A percentile compares a stretch with the other conserved stretches of the same genome.
phyloP scores from a whole-genome alignment of 495 filamentous ascomycete genomes.

The Tuber aestivum region DNA sequence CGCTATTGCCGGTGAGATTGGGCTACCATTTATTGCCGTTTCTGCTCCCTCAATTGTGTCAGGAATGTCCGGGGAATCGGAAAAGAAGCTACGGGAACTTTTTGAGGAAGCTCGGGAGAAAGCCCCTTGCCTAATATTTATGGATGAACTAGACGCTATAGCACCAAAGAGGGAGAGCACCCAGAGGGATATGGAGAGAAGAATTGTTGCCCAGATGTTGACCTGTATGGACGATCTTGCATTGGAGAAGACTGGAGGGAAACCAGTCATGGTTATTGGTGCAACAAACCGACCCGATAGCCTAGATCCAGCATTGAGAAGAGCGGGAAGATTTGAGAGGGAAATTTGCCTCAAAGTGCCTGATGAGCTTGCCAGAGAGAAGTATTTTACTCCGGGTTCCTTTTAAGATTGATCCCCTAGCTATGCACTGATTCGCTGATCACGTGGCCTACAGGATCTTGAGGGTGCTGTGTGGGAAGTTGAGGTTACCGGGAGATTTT shows the following conservation, averaged over 20 bases:
- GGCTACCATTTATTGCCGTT: conserved; percentile 79
- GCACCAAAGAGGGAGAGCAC: conserved; percentile 90
- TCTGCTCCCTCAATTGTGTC: conserved; percentile 84
- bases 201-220: conserved; percentile 85
- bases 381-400: conserved; percentile 39
- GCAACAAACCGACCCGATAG: conserved; percentile 90
- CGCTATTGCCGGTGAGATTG: conserved; percentile 79
- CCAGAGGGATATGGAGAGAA: conserved; percentile 94
- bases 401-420: background rate
- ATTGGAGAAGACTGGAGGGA: conserved; percentile 71
- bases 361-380: conserved; percentile 72
- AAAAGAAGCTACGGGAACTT: conserved; percentile 85
- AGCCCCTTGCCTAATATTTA: conserved; percentile 87
- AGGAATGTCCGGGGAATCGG: conserved; percentile 93
- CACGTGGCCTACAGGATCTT: conserved; percentile 53
- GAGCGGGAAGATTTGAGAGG: conserved; percentile 81
- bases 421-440: background rate
- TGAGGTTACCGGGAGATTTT: conserved; percentile 63
- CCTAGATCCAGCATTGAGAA: conserved; percentile 76
- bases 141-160: conserved; percentile 95
- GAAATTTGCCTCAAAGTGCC: conserved; percentile 97
- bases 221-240: conserved; percentile 74
- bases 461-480: conserved; percentile 64
- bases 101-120: conserved; percentile 83
- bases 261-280: conserved; percentile 87